Percentiles rank a stretch among this genome's conserved stretches.
Evolutionary conservation across 2,329 filamentous ascomycete genomes (phyloP).

Genomic region (Samsoniella hepiali): DNA sequence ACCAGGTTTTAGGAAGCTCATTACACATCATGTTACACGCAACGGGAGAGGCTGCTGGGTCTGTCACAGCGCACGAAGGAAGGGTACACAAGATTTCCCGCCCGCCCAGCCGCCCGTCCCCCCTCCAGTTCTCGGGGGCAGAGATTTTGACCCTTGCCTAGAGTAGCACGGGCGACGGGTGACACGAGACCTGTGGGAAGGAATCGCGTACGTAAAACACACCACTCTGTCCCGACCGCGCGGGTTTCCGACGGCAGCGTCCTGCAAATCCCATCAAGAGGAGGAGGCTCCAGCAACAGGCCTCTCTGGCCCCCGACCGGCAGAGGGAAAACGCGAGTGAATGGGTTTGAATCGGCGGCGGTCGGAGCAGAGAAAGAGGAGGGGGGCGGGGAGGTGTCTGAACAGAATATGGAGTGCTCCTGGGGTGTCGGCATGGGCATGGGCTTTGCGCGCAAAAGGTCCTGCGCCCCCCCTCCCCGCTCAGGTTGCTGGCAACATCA

Average conservation of each 20-base stretch:
- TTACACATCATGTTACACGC: constrained; percentile 4
- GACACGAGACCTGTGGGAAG: not conserved
- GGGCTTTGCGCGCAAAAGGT: constrained; percentile 8
- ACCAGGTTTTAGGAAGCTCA: not conserved
- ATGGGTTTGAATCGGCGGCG: not conserved
- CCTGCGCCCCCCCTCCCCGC: not conserved
- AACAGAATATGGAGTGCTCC: not conserved
- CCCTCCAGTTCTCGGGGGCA: no score
- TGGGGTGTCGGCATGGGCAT: not conserved
- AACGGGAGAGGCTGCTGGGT: constrained; percentile 2
- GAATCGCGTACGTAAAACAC: no score
- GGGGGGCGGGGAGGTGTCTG: not conserved
- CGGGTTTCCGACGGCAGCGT: constrained; percentile 14
- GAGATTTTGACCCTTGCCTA: not conserved
- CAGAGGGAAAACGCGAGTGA: not conserved
- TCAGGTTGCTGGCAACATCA: not conserved
- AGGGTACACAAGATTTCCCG: no score
- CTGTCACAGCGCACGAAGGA: no score
- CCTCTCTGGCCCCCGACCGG: no score
- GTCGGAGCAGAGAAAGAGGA: not conserved
- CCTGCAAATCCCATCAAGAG: not conserved
- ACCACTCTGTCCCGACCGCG: not conserved
- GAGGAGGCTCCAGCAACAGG: not conserved
- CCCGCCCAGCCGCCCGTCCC: no score
- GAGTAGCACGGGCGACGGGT: not conserved